Base-by-base conservation (phyloP, 1,139 yeast species). In the Lodderomyces margitis region DNA sequence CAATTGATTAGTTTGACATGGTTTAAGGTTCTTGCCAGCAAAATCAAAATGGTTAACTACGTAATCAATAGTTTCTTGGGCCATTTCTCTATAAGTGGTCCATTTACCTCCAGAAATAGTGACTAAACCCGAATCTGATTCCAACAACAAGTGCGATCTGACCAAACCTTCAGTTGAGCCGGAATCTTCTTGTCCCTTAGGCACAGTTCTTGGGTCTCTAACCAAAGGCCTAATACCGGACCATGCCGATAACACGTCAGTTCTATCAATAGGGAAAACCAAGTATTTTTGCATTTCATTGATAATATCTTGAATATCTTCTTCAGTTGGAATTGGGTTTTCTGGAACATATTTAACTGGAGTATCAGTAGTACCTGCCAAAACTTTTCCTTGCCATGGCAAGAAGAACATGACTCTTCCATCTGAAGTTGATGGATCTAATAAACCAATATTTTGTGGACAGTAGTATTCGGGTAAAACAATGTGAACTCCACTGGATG, bases 41-140 rank as follows among this genome's bases (percentile, higher is more conserved):
- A 78, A 74, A 40, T 64, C 62, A 51, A 70, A 74, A 41, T 72
- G 64, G 56, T 78, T 74, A 42, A 87, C 74, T 45, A 87, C 80
- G 52, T 80, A 81, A 63, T 87, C 85, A 40, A 91, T 83, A 38
- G 96, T 87, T 69, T 91, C 96, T 68, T 89, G 83, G 28, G 98
- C 96, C 98, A 91, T 91, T 70, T 88, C 96, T 70, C 98, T 80
- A 71, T 89, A 91, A 33, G 98, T 91, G 44, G 98, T 91, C 98
- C 98, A 91, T 68, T 91, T 91, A 64, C 98, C 98, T 57, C 98
- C 98, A 21, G 96, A 85, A 54, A 91, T 86, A 38, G 98, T 91
- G 39, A 91, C 74, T 53, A 91, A 75, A 19, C 92, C 94, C 45
- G 74, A 79, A 36, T 43, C 43, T 17, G 95, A 79, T 36, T 80